Evolutionary conservation across 164 flowering plant species (phyloP).

Genomic region (Magnolia changhungtana): DNA sequence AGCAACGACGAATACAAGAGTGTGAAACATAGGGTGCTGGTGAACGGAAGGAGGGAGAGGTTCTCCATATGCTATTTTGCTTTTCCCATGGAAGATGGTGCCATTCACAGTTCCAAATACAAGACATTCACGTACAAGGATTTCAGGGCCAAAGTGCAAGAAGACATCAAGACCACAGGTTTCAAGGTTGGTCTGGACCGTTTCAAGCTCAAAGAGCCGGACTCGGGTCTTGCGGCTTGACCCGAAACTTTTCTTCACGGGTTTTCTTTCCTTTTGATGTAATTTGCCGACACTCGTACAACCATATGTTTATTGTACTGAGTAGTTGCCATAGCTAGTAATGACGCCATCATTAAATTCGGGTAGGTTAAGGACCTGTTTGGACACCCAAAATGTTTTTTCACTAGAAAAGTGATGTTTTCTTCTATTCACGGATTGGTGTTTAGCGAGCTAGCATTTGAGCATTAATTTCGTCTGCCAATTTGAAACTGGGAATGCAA

Average conservation of each 20-base stretch:
- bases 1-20: conserved; percentile 64
- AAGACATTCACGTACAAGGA: conserved; percentile 59
- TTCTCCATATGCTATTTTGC: conserved; percentile 68
- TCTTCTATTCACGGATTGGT: too few species aligned
- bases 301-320: not conserved
- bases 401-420: too few species aligned
- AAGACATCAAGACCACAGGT: conserved; percentile 47
- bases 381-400: too few species aligned
- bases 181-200: conserved; percentile 45
- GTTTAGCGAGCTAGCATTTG: too few species aligned
- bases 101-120: conserved; percentile 53
- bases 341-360: too few species aligned
- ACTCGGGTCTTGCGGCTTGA: not conserved
- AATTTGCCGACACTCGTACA: not conserved
- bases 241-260: not conserved
- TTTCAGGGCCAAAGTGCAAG: conserved; percentile 50
- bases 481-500: too few species aligned
- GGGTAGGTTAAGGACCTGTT: too few species aligned
- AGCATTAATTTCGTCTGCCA: too few species aligned
- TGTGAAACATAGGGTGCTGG: conserved; percentile 58
- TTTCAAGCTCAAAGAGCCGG: conserved; percentile 20
- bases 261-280: too few species aligned
- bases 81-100: conserved; percentile 43
- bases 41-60: conserved; percentile 37
- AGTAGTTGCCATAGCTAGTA: not conserved